Evolutionary conservation across 768 basidiomycete species (phyloP), one percentile per base, ranked within the genome.

Genomic region (Lyophyllum shimeji): DNA sequence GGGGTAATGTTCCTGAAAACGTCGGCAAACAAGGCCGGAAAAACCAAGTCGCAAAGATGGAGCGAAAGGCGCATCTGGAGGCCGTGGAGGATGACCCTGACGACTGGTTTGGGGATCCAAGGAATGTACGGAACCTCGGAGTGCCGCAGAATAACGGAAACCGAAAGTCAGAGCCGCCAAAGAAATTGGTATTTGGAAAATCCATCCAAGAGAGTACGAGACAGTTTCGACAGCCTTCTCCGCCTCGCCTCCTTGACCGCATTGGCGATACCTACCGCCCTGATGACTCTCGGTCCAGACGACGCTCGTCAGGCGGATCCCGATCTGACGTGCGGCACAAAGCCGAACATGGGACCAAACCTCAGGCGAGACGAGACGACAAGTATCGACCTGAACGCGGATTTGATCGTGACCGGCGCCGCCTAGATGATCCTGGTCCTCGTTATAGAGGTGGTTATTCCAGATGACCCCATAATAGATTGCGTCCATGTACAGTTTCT

Each of bases 1-100:
- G 80, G 76, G 80, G 76, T 59, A 69, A 68, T 47, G 72, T 76
- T 17, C 83, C 84, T 1, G 73, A 75, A 33, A 77, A 86, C 57
- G 89, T 92, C 29, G 90, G 90, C 17, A 82, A 75, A 64, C 81
- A 81, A 59, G 87, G 79, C 2, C 81, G 80, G 59, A 77, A 77
- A 56, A 90, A 86, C 66, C 80, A 84, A 49, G 81, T 73, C 45
- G 82, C 77, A 33, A 79, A 73, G 53, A 65, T 89, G 68, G 82
- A 80, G 60, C 77, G 77, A 62, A 78, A 76, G 53, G 81, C 78
- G 24, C 69, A 63, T 29, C 63, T 74, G 50, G 71, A 74, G 57
- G 58, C 70, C 57, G 74, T 71, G n/a, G 78, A 78, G 21, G 78
- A 83, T 20, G 86, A 89, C 46, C 65, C 66, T 2, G 81, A 80